These are phyloP conservation scores for Salix brachista DNA, from an alignment of 345 rosid genomes.

Conservation along the genomic window DNA sequence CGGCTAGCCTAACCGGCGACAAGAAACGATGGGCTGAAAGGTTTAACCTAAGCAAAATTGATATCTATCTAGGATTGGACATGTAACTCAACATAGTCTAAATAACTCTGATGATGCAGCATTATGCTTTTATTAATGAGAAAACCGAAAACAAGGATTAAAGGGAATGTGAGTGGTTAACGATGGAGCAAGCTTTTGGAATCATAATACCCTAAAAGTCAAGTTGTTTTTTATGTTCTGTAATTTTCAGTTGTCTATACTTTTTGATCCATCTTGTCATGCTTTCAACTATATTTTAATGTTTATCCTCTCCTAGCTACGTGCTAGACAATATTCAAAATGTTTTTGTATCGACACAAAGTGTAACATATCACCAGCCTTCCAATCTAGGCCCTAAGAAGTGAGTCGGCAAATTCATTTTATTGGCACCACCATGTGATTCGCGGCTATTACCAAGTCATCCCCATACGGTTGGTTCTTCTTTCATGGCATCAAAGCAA, in stretches of 20 bases:
- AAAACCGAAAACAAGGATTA: neutral
- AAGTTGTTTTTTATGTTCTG: neutral
- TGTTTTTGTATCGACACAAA: constrained; percentile 27
- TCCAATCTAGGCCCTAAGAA: constrained; percentile 37
- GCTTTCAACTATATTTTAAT: constrained; percentile 20
- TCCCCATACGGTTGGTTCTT: constrained; percentile 27
- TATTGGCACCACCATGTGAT: constrained; percentile 40
- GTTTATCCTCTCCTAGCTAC: constrained; percentile 33
- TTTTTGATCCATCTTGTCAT: constrained; percentile 39
- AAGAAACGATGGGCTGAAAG: constrained; percentile 59
- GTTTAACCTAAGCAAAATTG: constrained; percentile 37
- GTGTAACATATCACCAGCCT: constrained; percentile 25
- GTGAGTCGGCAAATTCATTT: constrained; percentile 62
- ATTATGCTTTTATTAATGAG: neutral
- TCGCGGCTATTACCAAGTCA: constrained; percentile 27
- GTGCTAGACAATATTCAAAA: constrained; percentile 39
- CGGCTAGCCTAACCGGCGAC: constrained; percentile 34
- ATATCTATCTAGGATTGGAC: constrained; percentile 28
- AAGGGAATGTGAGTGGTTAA: constrained; percentile 20
- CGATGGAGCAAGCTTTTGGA: constrained; percentile 19
- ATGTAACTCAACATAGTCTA: constrained; percentile 24
- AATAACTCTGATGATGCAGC: constrained; percentile 12
- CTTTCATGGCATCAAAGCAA: neutral
- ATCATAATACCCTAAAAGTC: constrained; percentile 10
- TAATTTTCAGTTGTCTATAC: neutral